phyloP scores from a whole-genome alignment of 441 rosid species.

The Heliophila coronopifolia region DNA sequence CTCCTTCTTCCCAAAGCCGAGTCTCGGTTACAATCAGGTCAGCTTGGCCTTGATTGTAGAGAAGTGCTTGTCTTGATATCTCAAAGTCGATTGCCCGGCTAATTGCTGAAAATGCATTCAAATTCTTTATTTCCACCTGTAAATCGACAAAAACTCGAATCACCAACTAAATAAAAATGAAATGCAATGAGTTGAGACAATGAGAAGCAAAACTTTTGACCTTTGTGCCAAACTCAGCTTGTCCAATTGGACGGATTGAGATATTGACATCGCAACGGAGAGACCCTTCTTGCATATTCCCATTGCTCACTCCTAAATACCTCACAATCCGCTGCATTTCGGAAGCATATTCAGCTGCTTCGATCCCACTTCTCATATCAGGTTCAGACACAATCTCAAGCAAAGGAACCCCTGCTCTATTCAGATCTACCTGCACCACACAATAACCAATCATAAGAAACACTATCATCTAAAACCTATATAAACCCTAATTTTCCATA shows the following conservation, averaged over 20 bases:
- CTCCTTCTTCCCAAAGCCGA: slow-evolving; percentile 94
- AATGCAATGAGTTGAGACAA: slow-evolving; percentile 2
- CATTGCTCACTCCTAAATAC: slow-evolving; percentile 78
- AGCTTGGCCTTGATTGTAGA: slow-evolving; percentile 55
- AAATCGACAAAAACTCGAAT: slow-evolving; percentile 1
- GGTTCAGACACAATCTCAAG: slow-evolving; percentile 97
- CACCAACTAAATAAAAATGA: background rate
- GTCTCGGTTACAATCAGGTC: slow-evolving; percentile 82
- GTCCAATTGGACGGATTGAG: slow-evolving; percentile 80
- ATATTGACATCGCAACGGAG: slow-evolving; percentile 89
- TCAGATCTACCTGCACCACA: slow-evolving; percentile 68
- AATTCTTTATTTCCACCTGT: slow-evolving; percentile 90
- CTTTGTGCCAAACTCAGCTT: slow-evolving; percentile 80
- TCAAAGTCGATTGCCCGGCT: slow-evolving; percentile 87
- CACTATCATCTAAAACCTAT: slow-evolving; percentile 1
- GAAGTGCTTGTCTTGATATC: slow-evolving; percentile 70
- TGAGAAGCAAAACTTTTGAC: slow-evolving; percentile 28
- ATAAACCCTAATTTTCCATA: slow-evolving; percentile 27
- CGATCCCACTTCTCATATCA: slow-evolving; percentile 83
- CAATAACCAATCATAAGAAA: slow-evolving; percentile 15
- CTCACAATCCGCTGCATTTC: slow-evolving; percentile 85
- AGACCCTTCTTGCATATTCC: slow-evolving; percentile 97
- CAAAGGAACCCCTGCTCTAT: slow-evolving; percentile 95
- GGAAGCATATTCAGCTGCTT: slow-evolving; percentile 85
- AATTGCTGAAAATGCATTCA: slow-evolving; percentile 80